Evolutionary conservation across 441 rosid genomes (phyloP), one percentile per base, ranked within the genome.

Genomic region (Mallotus repandus): DNA sequence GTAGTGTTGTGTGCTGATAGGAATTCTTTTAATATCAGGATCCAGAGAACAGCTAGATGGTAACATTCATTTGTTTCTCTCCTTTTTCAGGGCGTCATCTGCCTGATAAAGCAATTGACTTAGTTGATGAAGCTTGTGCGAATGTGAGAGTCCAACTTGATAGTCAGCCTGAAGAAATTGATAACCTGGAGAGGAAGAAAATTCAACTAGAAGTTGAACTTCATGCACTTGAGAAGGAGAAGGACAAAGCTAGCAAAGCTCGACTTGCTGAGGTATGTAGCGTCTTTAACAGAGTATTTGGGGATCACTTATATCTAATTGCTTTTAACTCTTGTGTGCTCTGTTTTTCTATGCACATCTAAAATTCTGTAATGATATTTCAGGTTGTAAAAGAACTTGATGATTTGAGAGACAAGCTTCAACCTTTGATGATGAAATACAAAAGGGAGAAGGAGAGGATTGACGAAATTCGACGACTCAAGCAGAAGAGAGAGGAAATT

Each of bases 141-240:
- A 95, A 95, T 72, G 99, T 93, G 70, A 86, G 97, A 80, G 98
- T 95, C 10, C 99, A 95, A 69, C 89, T 95, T 65, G 97, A 93
- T 73, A 95, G 98, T 73, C 99, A 93, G 77, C 98, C 98, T 3
- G 99, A 95, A 32, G 99, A 93, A 79, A 95, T 95, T 21, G 98
- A 91, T 77, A 88, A 86, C 66, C 94, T 95, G 22, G 96, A 95
- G 70, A 84, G 99, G 81, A 95, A 82, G 79, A 84, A 91, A 63
- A 95, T 93, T 84, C 99, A 93, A 80, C 72, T 93, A 63, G 99
- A 93, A 65, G 87, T 93, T 68, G 98, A 95, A 46, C 88, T 88
- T 25, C 99, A 95, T 83, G 96, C 98, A 0, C 88, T 93, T 61
- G 99, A 93, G 70, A 95, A 85, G 75, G 99, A 95, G 80, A 95